Evolutionary conservation across 2,329 filamentous ascomycete species (phyloP).

Genomic region (Coniosporium tulheliwenetii): DNA sequence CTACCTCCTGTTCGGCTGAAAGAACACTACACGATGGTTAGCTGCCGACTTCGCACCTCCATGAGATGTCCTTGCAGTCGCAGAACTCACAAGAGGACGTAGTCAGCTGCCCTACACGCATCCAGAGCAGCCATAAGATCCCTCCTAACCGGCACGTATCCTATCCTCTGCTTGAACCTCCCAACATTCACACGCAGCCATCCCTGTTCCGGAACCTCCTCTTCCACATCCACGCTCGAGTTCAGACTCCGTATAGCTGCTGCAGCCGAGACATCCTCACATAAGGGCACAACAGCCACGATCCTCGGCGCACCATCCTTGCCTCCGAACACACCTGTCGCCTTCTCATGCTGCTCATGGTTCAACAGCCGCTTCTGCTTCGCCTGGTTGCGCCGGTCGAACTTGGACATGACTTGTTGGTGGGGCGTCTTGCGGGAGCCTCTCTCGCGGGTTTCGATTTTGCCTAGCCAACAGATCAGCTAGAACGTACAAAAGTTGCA

Average conservation of each 20-base stretch:
- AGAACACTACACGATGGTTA: slow-evolving; percentile 32
- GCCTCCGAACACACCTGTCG: slow-evolving; percentile 70
- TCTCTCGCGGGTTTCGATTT: slow-evolving; percentile 55
- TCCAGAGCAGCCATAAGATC: slow-evolving; percentile 69
- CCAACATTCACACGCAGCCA: slow-evolving; percentile 57
- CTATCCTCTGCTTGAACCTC: slow-evolving; percentile 86
- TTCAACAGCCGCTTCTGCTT: slow-evolving; percentile 79
- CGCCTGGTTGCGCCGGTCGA: slow-evolving; percentile 87
- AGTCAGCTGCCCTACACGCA: slow-evolving; percentile 69
- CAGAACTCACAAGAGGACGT: no score
- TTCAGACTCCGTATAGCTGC: slow-evolving; percentile 58
- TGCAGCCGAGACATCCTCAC: slow-evolving; percentile 51
- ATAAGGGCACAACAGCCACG: slow-evolving; percentile 76
- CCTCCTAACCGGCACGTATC: slow-evolving; percentile 62
- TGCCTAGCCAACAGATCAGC: slow-evolving; percentile 38
- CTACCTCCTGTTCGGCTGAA: slow-evolving; percentile 69
- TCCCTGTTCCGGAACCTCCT: slow-evolving; percentile 42
- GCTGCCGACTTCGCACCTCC: no score
- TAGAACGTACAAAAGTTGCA: neutral
- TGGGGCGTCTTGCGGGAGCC: slow-evolving; percentile 74
- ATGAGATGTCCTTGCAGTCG: no score
- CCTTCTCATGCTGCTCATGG: slow-evolving; percentile 65
- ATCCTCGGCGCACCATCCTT: slow-evolving; percentile 75
- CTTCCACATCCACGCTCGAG: slow-evolving; percentile 61
- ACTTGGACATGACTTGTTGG: slow-evolving; percentile 94